Conservation (phyloP, 108 stramenopile species). For the Stephanodiscus minutulus region DNA sequence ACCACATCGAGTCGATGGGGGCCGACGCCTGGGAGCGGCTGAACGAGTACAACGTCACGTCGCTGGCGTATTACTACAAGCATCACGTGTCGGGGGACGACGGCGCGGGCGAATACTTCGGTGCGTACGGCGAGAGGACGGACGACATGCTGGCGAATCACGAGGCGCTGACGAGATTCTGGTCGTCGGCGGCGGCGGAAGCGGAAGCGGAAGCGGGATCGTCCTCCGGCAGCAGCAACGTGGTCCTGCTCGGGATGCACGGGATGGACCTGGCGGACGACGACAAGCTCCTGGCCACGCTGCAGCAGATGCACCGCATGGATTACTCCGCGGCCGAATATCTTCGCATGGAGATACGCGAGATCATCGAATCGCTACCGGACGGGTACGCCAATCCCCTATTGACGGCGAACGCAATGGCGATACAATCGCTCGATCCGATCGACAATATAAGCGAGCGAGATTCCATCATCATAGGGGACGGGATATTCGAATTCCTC, state of each 20-base stretch:
- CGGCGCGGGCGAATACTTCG: conserved; percentile 39
- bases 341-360: not conserved
- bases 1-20: conserved; percentile 87
- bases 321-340: conserved; percentile 18
- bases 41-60: conserved; percentile 35
- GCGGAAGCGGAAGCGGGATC: not conserved
- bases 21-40: conserved; percentile 11
- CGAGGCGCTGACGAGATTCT: conserved; percentile 18
- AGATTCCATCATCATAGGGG: conserved; percentile 33
- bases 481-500: conserved; percentile 38
- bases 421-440: conserved; percentile 14
- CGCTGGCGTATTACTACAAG: conserved; percentile 44
- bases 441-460: not conserved
- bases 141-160: conserved; percentile 40
- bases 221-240: not conserved
- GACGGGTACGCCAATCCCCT: conserved; percentile 33
- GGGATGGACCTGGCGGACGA: conserved; percentile 20
- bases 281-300: conserved; percentile 26
- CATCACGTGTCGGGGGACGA: conserved; percentile 25
- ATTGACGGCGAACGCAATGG: conserved; percentile 38
- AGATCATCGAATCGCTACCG: conserved; percentile 18
- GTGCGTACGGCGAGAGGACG: conserved; percentile 33
- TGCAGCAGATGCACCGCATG: conserved; percentile 17
- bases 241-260: conserved; percentile 29
- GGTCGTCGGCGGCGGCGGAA: not conserved